A percentile compares a stretch with the other conserved stretches of the same genome.
Conservation (phyloP, 1,284 basidiomycete species). For the Tilletia setariae region DNA sequence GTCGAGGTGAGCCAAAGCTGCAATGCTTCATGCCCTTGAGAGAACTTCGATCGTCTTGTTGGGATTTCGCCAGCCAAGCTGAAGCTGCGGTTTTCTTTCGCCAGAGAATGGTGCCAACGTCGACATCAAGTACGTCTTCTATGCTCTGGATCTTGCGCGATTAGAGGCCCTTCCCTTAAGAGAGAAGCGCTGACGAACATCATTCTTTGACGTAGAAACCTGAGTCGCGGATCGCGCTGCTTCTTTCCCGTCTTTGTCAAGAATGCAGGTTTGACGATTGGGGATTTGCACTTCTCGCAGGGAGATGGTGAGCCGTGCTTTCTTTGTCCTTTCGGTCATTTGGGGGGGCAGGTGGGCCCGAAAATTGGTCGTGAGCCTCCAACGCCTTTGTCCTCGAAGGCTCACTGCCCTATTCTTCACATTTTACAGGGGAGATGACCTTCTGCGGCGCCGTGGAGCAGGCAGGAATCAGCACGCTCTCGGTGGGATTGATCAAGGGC, state of each 20-base stretch:
- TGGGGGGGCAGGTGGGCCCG: no score
- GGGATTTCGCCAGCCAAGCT: no score
- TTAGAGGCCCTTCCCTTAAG: no score
- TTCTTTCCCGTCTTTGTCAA: conserved; percentile 75
- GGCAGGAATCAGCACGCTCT: conserved; percentile 74
- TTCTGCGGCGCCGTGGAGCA: conserved; percentile 76
- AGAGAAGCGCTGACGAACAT: no score
- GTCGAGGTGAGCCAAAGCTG: conserved; percentile 57
- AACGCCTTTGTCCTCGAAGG: no score
- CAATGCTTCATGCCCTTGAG: conserved; percentile 48
- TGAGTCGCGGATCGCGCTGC: conserved; percentile 57
- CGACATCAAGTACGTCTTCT: neutral
- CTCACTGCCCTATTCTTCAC: no score
- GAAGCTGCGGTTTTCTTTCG: neutral
- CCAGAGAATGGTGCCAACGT: neutral
- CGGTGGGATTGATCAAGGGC: conserved; percentile 69
- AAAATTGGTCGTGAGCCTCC: no score
- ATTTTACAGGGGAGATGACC: conserved; percentile 58
- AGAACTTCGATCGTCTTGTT: no score
- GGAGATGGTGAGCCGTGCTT: conserved; percentile 68
- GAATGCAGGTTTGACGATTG: conserved; percentile 73
- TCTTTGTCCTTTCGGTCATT: no score
- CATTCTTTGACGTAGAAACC: conserved; percentile 48
- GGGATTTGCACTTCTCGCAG: conserved; percentile 79
- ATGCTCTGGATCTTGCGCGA: no score